Evolutionary conservation across 2,329 filamentous ascomycete species (phyloP).

Genomic region (Plenodomus tracheiphilus): DNA sequence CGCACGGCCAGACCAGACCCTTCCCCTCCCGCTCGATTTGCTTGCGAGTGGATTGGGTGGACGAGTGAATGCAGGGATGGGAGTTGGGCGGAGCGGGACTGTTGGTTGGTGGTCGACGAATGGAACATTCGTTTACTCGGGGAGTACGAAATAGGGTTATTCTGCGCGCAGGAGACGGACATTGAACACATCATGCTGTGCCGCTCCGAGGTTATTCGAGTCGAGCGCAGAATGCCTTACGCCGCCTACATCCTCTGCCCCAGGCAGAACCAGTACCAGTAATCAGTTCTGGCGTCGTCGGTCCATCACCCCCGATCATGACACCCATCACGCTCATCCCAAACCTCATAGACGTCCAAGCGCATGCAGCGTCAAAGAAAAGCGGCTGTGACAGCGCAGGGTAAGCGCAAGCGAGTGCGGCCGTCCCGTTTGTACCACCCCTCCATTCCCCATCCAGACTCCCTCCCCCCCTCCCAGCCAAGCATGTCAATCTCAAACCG

Average conservation of each 20-base stretch:
- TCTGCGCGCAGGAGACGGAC: background rate
- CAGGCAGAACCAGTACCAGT: background rate
- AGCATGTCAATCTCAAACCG: conserved; percentile 17
- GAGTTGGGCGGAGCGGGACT: background rate
- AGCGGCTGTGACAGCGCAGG: background rate
- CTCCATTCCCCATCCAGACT: background rate
- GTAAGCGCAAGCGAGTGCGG: conserved; percentile 8
- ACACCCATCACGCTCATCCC: conserved; percentile 1
- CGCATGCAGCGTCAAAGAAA: background rate
- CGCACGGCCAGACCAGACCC: background rate
- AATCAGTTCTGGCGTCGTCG: background rate
- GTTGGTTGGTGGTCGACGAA: background rate
- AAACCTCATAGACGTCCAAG: background rate
- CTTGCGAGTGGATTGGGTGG: background rate
- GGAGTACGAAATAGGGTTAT: background rate
- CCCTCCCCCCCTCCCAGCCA: conserved; percentile 4
- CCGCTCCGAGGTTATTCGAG: background rate
- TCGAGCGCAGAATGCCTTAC: background rate
- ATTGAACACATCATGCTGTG: background rate
- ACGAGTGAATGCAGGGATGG: background rate
- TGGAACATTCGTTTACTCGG: background rate
- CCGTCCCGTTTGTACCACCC: background rate
- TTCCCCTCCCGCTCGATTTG: background rate
- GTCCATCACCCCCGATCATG: conserved; percentile 6
- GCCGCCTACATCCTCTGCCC: background rate